phyloP scores from a whole-genome alignment of 768 basidiomycete genomes.

The Pisolithus orientalis region DNA sequence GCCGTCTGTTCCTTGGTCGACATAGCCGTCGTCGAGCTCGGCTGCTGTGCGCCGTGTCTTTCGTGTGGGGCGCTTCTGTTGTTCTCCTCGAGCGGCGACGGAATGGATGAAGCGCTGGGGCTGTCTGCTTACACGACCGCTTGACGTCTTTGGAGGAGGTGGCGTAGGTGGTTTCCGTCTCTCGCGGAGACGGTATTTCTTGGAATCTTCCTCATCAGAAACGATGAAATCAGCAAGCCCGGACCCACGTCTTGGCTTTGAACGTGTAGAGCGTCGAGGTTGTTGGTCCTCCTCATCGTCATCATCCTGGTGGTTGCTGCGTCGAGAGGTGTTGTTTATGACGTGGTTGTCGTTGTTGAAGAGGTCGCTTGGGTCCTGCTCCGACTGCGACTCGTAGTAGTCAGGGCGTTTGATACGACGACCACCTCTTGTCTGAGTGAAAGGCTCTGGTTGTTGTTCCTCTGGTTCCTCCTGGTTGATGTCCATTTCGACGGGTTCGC shows the following conservation, averaged over 20 bases:
- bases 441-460: conserved; percentile 3
- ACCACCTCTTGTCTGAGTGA: conserved; percentile 31
- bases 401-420: conserved; percentile 32
- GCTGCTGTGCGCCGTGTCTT: conserved; percentile 15
- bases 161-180: conserved; percentile 28
- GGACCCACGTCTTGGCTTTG: conserved; percentile 6
- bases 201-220: conserved; percentile 38
- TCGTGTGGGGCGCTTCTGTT: conserved; percentile 18
- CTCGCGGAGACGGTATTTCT: conserved; percentile 31
- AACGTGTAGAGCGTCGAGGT: conserved; percentile 13
- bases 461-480: conserved; percentile 1
- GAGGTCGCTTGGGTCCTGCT: conserved; percentile 16
- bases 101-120: conserved; percentile 6
- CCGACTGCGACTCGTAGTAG: conserved; percentile 37
- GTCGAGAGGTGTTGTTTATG: neutral
- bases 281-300: conserved; percentile 26
- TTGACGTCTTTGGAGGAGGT: conserved; percentile 12
- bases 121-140: conserved; percentile 22
- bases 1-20: conserved; percentile 40
- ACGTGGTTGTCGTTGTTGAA: conserved; percentile 4
- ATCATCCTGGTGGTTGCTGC: conserved; percentile 16
- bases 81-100: conserved; percentile 1
- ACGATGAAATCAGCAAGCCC: conserved; percentile 33
- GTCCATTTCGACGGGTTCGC: conserved; percentile 23
- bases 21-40: conserved; percentile 48